Percentiles rank a stretch among this genome's conserved stretches.
phyloP scores from a whole-genome alignment of 306 rosid species.

The Quercus aquifolioides region DNA sequence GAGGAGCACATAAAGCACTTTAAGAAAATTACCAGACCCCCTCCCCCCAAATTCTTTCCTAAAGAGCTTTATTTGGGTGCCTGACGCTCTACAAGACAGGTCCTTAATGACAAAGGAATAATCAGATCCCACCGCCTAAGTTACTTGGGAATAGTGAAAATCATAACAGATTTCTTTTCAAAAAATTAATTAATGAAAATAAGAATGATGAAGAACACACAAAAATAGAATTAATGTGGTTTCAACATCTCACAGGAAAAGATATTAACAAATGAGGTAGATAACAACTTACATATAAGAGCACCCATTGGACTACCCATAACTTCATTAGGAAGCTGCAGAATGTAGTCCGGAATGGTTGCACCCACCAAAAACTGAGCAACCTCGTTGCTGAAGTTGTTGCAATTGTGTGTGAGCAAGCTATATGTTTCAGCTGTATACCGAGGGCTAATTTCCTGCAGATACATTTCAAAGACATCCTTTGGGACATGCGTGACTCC shows the following conservation, averaged over 20 bases:
- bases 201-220: not conserved
- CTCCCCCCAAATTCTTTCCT: no score
- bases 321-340: slow-evolving; percentile 85
- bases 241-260: not conserved
- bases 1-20: no score
- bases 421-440: slow-evolving; percentile 78
- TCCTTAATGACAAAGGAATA: not conserved
- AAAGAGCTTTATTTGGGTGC: no score
- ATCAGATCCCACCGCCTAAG: not conserved
- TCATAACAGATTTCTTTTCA: not conserved
- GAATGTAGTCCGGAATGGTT: slow-evolving; percentile 71
- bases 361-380: slow-evolving; percentile 88
- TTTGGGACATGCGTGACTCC: slow-evolving; percentile 87
- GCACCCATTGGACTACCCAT: slow-evolving; percentile 90
- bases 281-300: slow-evolving; percentile 57
- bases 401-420: slow-evolving; percentile 85
- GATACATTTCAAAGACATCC: slow-evolving; percentile 81
- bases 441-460: slow-evolving; percentile 79
- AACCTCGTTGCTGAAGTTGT: slow-evolving; percentile 89
- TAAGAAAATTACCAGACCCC: no score
- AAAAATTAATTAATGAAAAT: no score
- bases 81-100: no score
- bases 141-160: not conserved
- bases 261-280: not conserved
- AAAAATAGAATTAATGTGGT: not conserved